These are phyloP conservation scores for Juglanconis oblonga DNA, from an alignment of 2,329 filamentous ascomycete species.

Conservation along the genomic window DNA sequence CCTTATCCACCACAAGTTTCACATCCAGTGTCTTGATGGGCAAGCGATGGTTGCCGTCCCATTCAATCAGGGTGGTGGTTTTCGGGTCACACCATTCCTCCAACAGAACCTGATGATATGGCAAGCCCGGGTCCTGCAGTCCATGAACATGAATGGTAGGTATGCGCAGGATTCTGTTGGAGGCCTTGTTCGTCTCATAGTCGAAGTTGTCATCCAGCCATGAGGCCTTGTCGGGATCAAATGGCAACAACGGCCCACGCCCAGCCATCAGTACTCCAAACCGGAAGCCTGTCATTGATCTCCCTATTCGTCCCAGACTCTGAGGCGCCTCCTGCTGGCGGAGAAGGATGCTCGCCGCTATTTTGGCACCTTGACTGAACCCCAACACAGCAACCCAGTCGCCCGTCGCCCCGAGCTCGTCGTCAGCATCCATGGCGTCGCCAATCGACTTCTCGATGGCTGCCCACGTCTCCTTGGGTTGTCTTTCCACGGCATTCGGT, in stretches of 20 bases:
- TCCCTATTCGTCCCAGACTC: slow-evolving; percentile 19
- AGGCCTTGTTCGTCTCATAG: slow-evolving; percentile 37
- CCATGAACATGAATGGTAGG: slow-evolving; percentile 71
- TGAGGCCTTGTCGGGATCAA: slow-evolving; percentile 15
- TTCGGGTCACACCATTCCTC: slow-evolving; percentile 57
- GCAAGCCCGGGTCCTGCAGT: slow-evolving; percentile 55
- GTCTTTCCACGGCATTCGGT: slow-evolving; percentile 15
- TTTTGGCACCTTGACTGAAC: slow-evolving; percentile 65
- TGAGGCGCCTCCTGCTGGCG: slow-evolving; percentile 52
- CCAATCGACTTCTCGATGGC: slow-evolving; percentile 35
- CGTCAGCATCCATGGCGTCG: slow-evolving; percentile 50
- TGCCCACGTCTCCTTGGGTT: slow-evolving; percentile 24
- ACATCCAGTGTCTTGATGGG: slow-evolving; percentile 68
- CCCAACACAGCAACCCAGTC: slow-evolving; percentile 60
- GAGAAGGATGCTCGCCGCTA: slow-evolving; percentile 57
- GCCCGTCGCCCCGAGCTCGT: slow-evolving; percentile 47
- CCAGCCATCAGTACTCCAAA: slow-evolving; percentile 35
- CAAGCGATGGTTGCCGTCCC: slow-evolving; percentile 70
- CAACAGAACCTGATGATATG: slow-evolving; percentile 54
- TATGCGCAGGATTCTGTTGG: slow-evolving; percentile 46
- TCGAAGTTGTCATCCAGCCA: slow-evolving; percentile 40
- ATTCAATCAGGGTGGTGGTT: slow-evolving; percentile 60
- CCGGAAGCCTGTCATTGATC: slow-evolving; percentile 25
- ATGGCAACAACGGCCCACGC: slow-evolving; percentile 23
- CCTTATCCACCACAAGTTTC: slow-evolving; percentile 44